Percentiles rank a stretch among this genome's conserved stretches.
These are phyloP conservation scores for Trametes cinnabarina DNA, from an alignment of 768 basidiomycete genomes.

Conservation along the genomic window DNA sequence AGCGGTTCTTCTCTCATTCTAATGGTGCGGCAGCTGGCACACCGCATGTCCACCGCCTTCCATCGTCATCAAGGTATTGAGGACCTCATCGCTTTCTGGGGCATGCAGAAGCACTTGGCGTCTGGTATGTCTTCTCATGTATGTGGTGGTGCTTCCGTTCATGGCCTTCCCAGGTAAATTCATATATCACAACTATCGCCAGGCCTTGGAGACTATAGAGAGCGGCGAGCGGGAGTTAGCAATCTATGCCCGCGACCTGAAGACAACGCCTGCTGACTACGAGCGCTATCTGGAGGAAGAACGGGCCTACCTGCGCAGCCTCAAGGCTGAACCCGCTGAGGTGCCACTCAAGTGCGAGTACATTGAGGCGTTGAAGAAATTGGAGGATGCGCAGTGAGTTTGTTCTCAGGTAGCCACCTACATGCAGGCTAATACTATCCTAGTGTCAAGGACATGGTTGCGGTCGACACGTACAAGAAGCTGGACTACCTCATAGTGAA, in stretches of 20 bases:
- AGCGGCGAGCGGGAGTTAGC: background rate
- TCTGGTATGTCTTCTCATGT: conserved; percentile 18
- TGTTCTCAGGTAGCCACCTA: conserved; percentile 1
- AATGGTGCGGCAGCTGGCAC: conserved; percentile 26
- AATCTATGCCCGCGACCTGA: background rate
- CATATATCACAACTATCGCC: conserved; percentile 14
- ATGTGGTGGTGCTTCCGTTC: background rate
- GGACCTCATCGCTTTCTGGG: conserved; percentile 23
- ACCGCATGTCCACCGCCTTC: conserved; percentile 24
- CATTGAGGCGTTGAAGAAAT: conserved; percentile 15
- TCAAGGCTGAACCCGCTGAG: conserved; percentile 14
- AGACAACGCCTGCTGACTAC: background rate
- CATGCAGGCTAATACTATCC: too few species aligned
- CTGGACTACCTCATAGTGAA: too few species aligned
- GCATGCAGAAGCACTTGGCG: conserved; percentile 22
- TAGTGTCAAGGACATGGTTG: too few species aligned
- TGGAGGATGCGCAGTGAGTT: too few species aligned
- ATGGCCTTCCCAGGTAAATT: background rate
- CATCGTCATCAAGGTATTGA: conserved; percentile 32
- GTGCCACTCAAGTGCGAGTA: conserved; percentile 12
- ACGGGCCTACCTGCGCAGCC: conserved; percentile 9
- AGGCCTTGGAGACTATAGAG: background rate
- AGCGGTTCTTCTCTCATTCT: conserved; percentile 29
- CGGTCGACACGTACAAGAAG: too few species aligned
- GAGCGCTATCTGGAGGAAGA: conserved; percentile 16